Evolutionary conservation across 495 filamentous ascomycete species (phyloP).

Genomic region (Aspergillus saccharolyticus): DNA sequence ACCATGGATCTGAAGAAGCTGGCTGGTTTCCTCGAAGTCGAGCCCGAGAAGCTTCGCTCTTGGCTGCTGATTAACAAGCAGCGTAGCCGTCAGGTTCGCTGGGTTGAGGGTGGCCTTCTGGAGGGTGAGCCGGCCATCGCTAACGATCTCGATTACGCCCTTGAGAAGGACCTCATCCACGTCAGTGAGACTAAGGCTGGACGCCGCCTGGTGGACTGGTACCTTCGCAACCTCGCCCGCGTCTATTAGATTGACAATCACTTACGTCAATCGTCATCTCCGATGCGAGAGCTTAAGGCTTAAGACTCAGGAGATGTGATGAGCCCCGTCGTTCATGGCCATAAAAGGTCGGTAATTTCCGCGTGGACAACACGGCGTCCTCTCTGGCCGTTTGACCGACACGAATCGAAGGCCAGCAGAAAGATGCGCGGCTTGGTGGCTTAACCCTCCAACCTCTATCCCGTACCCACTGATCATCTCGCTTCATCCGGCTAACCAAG

Average conservation of each 20-base stretch:
- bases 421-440: background rate
- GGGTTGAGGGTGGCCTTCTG: conserved; percentile 82
- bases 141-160: conserved; percentile 92
- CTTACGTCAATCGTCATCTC: background rate
- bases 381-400: background rate
- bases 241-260: conserved; percentile 60
- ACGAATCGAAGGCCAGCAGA: background rate
- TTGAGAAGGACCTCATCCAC: conserved; percentile 96
- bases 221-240: conserved; percentile 89
- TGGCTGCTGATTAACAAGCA: conserved; percentile 98
- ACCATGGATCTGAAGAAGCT: conserved; percentile 99
- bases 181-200: conserved; percentile 98
- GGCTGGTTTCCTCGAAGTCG: conserved; percentile 90
- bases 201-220: conserved; percentile 96
- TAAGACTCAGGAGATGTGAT: conserved; percentile 1
- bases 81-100: conserved; percentile 90
- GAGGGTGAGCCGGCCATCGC: conserved; percentile 89
- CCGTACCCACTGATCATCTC: conserved; percentile 9
- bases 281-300: background rate
- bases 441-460: background rate
- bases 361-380: background rate
- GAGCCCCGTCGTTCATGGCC: background rate
- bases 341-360: background rate
- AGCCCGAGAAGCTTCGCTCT: conserved; percentile 83
- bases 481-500: background rate